Base-by-base conservation (phyloP, 495 filamentous ascomycete genomes). In the Trichocladium antarcticum region DNA sequence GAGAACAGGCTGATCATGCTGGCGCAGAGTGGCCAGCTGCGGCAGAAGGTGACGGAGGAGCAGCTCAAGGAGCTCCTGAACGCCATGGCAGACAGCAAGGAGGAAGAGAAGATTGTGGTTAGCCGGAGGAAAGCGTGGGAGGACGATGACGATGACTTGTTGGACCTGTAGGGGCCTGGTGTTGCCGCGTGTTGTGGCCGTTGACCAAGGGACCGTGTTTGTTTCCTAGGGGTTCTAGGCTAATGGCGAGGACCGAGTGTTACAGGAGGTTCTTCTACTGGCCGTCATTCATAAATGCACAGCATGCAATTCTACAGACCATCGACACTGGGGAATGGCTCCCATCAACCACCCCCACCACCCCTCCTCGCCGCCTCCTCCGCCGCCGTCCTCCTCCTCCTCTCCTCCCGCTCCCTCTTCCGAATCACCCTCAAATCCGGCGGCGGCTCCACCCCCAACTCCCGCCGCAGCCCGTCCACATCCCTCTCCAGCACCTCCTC, bases 1-100 rank as follows among this genome's bases (percentile, higher is more conserved):
- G 92, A 98, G 72, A 90, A 89, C 75, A 69, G 90, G 36, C 77
- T 98, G 29, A 86, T 98, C 66, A 87, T 83, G 82, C 76, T 98
- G 43, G 89, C 90, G 24, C 84, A 87, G 51, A 75, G 78, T 11
- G 88, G 89, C 20, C 90, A 96, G 71, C 70, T 98, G 31, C 80
- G 87, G 15, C 68, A 77, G 49, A 90, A 93, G 57, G 89, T 97
- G 38, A 89, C 85, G 0, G 92, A 98, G 68, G 82, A 83, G 41
- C 89, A 97, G 68, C 73, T 98, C 51, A 94, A 97, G 71, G 86
- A 94, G 50, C 69, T 98, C 34, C 64, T 98, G 55, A 83, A 78
- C 45, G 87, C 87, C 14, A 72, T 97, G 50, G 81, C 84, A 12
- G 85, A 93, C 64, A 83, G 75, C 45, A 64, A 74, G 45, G 68